phyloP scores from a whole-genome alignment of 768 basidiomycete genomes.

The Coprinopsis sp. region DNA sequence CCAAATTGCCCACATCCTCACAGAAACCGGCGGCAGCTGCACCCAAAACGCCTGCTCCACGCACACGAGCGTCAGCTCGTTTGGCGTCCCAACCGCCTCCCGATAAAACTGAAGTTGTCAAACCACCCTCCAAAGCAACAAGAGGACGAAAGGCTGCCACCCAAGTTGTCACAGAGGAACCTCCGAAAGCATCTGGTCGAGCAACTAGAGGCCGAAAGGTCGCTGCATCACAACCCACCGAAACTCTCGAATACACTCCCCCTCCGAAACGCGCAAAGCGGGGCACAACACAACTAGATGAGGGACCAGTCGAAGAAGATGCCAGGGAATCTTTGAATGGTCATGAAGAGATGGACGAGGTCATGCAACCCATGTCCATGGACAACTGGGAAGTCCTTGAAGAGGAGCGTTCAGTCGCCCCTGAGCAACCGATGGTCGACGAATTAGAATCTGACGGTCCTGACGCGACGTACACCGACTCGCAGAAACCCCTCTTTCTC shows the following conservation, averaged over 20 bases:
- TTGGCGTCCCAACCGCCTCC: not conserved
- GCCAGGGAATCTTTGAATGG: too few species aligned
- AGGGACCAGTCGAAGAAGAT: too few species aligned
- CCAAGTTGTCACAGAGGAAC: too few species aligned
- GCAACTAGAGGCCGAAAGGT: not conserved
- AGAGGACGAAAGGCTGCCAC: too few species aligned
- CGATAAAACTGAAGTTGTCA: not conserved
- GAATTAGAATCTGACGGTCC: slow-evolving; percentile 26
- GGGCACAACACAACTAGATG: too few species aligned
- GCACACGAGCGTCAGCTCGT: slow-evolving; percentile 3
- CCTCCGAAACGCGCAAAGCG: too few species aligned
- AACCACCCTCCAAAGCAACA: not conserved
- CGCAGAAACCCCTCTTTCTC: slow-evolving; percentile 40
- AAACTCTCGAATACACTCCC: too few species aligned
- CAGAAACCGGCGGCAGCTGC: not conserved
- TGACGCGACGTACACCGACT: not conserved
- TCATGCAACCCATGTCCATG: slow-evolving; percentile 1
- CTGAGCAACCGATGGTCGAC: slow-evolving; percentile 23
- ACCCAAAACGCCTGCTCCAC: not conserved
- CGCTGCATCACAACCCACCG: too few species aligned
- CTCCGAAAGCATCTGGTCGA: too few species aligned
- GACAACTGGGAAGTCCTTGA: slow-evolving; percentile 14
- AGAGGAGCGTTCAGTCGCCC: slow-evolving; percentile 8
- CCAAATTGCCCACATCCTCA: too few species aligned
- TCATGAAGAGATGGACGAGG: too few species aligned